phyloP scores from a whole-genome alignment of 371 early-diverging fungal genomes.

The Nosema muscidifuracis region DNA sequence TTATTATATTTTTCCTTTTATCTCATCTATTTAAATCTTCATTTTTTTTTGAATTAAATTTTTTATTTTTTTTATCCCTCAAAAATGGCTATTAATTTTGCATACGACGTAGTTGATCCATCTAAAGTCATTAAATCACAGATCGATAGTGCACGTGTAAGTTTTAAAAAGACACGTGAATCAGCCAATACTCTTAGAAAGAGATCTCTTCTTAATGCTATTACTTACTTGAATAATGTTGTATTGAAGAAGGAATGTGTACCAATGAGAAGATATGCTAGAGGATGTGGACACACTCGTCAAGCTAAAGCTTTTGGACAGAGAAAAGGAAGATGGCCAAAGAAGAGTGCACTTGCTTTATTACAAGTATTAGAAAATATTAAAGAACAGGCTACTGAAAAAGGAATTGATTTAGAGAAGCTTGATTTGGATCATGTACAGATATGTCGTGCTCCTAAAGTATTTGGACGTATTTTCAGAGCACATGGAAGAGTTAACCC shows the following conservation, averaged over 20 bases:
- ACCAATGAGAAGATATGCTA: constrained; percentile 90
- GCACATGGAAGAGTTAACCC: constrained; percentile 94
- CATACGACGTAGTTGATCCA: constrained; percentile 36
- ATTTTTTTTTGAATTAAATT: not conserved
- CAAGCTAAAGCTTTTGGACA: constrained; percentile 84
- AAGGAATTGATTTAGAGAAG: constrained; percentile 69
- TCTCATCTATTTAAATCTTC: not conserved
- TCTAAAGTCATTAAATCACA: constrained; percentile 57
- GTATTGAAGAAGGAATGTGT: constrained; percentile 88
- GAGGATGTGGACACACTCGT: constrained; percentile 89
- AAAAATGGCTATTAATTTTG: constrained; percentile 47
- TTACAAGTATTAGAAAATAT: constrained; percentile 87
- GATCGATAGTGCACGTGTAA: constrained; percentile 58
- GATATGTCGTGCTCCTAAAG: constrained; percentile 95
- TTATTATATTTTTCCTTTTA: not conserved
- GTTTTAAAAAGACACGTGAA: constrained; percentile 91
- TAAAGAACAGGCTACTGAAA: constrained; percentile 83
- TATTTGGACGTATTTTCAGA: constrained; percentile 90
- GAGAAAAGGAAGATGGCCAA: constrained; percentile 96
- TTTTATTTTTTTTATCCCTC: constrained; percentile 7
- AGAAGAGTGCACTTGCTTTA: constrained; percentile 83
- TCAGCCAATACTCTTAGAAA: constrained; percentile 85
- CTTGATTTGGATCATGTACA: constrained; percentile 82
- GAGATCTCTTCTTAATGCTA: constrained; percentile 81
- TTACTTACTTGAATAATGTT: constrained; percentile 84